Conservation (phyloP, 495 filamentous ascomycete genomes). For the Penicillium roqueforti region DNA sequence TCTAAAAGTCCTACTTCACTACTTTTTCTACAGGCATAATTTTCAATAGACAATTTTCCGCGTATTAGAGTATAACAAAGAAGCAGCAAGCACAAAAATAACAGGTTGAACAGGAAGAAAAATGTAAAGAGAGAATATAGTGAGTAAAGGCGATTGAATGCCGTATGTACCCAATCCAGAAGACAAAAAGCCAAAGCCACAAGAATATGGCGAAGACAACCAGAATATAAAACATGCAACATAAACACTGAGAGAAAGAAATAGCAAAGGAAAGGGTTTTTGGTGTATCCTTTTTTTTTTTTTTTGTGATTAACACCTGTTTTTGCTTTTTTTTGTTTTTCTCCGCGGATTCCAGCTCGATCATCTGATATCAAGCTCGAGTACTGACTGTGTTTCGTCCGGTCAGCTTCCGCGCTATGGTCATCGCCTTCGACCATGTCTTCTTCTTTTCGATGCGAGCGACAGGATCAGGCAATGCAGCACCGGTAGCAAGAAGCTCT, state of each 20-base stretch:
- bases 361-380: conserved; percentile 13
- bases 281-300: background rate
- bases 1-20: background rate
- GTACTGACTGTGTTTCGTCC: conserved; percentile 21
- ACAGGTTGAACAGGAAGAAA: background rate
- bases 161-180: background rate
- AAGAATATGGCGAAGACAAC: background rate
- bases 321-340: conserved; percentile 3
- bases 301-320: background rate
- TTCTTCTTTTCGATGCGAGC: conserved; percentile 26
- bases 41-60: background rate
- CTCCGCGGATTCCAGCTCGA: background rate
- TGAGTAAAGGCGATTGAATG: background rate
- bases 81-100: background rate
- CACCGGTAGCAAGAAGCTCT: conserved; percentile 15
- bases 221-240: background rate
- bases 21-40: background rate
- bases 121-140: background rate
- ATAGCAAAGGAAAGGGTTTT: background rate
- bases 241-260: conserved; percentile 3
- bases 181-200: background rate
- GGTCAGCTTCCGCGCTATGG: conserved; percentile 30
- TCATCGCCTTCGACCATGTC: conserved; percentile 30
- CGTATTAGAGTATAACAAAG: background rate
- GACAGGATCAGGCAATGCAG: conserved; percentile 9